Evolutionary conservation across 371 early-diverging fungal species (phyloP), one percentile per base, ranked within the genome.

Genomic region (Gilbertella persicaria): DNA sequence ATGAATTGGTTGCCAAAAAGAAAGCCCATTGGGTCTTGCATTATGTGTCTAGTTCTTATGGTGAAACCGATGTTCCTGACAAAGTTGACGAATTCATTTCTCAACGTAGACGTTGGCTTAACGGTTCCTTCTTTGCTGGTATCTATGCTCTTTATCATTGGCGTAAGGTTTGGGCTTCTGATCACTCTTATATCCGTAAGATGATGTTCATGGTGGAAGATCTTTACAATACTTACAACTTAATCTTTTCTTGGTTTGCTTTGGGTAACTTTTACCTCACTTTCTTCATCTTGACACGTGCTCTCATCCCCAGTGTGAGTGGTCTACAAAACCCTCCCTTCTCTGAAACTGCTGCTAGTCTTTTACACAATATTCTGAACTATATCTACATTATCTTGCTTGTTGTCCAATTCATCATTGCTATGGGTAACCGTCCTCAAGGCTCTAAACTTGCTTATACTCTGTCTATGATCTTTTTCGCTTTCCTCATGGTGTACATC

Each of bases 51-150:
- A 75, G 76, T 21, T 78, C 93, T 1, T 82, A 83, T 49, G 92
- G 90, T 53, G 91, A 89, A 53, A 94, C 93, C 5, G 94, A 92
- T 78, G 93, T 91, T 5, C 95, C 93, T 12, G 60, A 61, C 79
- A 36, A 49, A 73, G 49, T 91, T 1, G 84, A 89, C 20, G 94
- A 93, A 54, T 89, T 92, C 38, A 87, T 94, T 37, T 81, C 87
- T 20, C 94, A 94, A 65, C 82, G 94, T 64, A 86, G 94, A 64
- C 84, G 93, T 46, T 94, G 94, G 94, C 66, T 92, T 44, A 93
- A 94, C 66, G 94, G 71, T 5, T 87, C 89, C 3, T 88, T 90
- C 79, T 88, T 88, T 62, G 77, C 84, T 9, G 79, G 77, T 24
- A 66, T 85, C 41, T 86, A 84, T 60, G 82, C 85, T 6, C 58